phyloP scores from a whole-genome alignment of 495 filamentous ascomycete genomes.

The Penicillium desertorum region DNA sequence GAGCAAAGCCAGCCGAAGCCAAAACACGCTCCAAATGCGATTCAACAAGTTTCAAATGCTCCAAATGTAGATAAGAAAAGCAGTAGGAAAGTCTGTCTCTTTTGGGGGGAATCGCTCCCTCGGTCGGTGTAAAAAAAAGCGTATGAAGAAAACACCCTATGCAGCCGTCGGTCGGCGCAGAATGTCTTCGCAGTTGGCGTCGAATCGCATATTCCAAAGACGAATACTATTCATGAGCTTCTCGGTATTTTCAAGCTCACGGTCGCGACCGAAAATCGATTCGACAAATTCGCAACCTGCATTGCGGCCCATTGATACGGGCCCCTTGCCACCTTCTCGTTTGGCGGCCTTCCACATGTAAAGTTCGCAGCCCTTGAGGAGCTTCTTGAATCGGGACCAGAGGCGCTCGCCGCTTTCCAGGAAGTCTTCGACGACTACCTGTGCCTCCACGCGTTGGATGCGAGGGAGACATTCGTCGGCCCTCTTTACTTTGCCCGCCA shows the following conservation, averaged over 20 bases:
- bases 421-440: slow-evolving; percentile 86
- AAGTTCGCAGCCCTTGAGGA: slow-evolving; percentile 86
- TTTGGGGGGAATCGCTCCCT: slow-evolving; percentile 8
- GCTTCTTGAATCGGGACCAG: slow-evolving; percentile 78
- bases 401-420: slow-evolving; percentile 87
- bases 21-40: slow-evolving; percentile 35
- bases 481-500: slow-evolving; percentile 94
- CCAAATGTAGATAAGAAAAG: slow-evolving; percentile 14
- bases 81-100: slow-evolving; percentile 12
- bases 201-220: slow-evolving; percentile 94
- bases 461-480: slow-evolving; percentile 77
- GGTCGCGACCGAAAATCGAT: slow-evolving; percentile 90
- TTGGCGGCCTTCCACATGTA: slow-evolving; percentile 85
- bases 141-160: slow-evolving; percentile 14
- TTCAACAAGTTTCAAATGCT: slow-evolving; percentile 29
- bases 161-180: slow-evolving; percentile 51
- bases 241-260: slow-evolving; percentile 90
- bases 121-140: background rate
- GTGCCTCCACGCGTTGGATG: slow-evolving; percentile 68
- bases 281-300: slow-evolving; percentile 96
- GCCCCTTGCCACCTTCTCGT: slow-evolving; percentile 57
- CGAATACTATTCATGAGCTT: slow-evolving; percentile 88
- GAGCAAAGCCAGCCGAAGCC: slow-evolving; percentile 31
- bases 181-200: slow-evolving; percentile 94
- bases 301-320: slow-evolving; percentile 83